A percentile compares a stretch with the other conserved stretches of the same genome.
Conservation (phyloP, 768 basidiomycete genomes). For the Lentinula sp. region DNA sequence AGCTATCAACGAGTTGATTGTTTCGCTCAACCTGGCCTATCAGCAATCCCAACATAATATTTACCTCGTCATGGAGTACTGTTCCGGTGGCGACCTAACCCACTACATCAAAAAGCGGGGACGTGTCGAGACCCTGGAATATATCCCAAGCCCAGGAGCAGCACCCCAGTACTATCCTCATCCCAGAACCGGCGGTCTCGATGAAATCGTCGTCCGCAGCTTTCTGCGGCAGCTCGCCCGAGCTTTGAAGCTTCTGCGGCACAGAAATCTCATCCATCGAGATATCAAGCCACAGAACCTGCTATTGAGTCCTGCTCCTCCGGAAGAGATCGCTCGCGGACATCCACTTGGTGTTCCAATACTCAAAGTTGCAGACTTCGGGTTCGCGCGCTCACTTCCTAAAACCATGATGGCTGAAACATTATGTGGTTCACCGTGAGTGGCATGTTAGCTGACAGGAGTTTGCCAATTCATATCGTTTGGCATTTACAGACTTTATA, state of each 20-base stretch:
- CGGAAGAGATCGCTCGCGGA: slow-evolving; percentile 75
- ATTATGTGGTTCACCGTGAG: slow-evolving; percentile 93
- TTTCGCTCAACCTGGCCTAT: not conserved
- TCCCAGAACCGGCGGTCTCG: slow-evolving; percentile 84
- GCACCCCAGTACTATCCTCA: slow-evolving; percentile 85
- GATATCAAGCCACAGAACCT: slow-evolving; percentile 99
- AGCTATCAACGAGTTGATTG: not conserved
- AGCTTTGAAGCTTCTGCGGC: slow-evolving; percentile 87
- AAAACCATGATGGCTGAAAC: slow-evolving; percentile 96
- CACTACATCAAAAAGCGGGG: slow-evolving; percentile 99
- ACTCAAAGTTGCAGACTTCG: slow-evolving; percentile 97
- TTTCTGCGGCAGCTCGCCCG: slow-evolving; percentile 91
- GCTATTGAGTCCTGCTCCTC: slow-evolving; percentile 75
- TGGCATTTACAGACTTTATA: slow-evolving; percentile 64
- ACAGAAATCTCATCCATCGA: slow-evolving; percentile 87
- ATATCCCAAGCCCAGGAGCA: slow-evolving; percentile 60
- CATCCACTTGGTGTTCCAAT: slow-evolving; percentile 92
- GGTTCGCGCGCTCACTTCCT: slow-evolving; percentile 90
- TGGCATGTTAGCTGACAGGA: slow-evolving; percentile 10
- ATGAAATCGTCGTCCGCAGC: slow-evolving; percentile 85
- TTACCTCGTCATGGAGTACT: slow-evolving; percentile 97
- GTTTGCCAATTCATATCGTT: not conserved
- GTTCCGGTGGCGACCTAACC: slow-evolving; percentile 92
- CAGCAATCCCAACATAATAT: slow-evolving; percentile 73
- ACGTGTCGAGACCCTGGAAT: slow-evolving; percentile 83